phyloP scores from a whole-genome alignment of 225 moss, liverwort and hornwort species.

The Physcomitrellopsis africana region DNA sequence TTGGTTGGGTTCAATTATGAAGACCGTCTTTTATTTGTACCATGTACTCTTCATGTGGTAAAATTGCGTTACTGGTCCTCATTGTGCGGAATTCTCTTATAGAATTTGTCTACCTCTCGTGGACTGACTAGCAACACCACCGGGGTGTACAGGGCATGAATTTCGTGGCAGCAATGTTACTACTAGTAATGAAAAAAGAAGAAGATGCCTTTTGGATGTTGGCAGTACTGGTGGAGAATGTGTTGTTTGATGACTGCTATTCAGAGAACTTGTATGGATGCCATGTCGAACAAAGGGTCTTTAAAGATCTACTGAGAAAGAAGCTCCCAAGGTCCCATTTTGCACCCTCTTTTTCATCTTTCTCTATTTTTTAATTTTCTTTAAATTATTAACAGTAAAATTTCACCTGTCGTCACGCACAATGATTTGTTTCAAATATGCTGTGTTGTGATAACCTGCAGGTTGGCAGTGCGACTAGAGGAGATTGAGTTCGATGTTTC shows the following conservation, averaged over 20 bases:
- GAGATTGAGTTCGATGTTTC: slow-evolving; percentile 96
- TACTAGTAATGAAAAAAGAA: slow-evolving; percentile 97
- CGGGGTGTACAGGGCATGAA: slow-evolving; percentile 82
- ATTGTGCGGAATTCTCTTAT: background rate
- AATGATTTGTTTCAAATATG: slow-evolving; percentile 7
- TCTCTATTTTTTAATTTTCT: background rate
- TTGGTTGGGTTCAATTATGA: background rate
- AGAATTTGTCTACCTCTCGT: slow-evolving; percentile 1
- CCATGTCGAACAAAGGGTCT: slow-evolving; percentile 96
- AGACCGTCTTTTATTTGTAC: background rate
- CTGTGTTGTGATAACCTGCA: slow-evolving; percentile 39
- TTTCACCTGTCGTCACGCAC: background rate
- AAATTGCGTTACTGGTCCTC: slow-evolving; percentile 8
- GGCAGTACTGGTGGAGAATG: slow-evolving; percentile 89
- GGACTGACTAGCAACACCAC: slow-evolving; percentile 15
- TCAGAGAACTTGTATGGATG: slow-evolving; percentile 94
- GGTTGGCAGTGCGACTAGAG: slow-evolving; percentile 88
- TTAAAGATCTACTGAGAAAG: slow-evolving; percentile 90
- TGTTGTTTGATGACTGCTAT: slow-evolving; percentile 97
- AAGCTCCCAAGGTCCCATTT: slow-evolving; percentile 86
- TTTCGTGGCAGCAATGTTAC: slow-evolving; percentile 89
- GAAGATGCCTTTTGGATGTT: slow-evolving; percentile 99
- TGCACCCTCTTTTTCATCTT: slow-evolving; percentile 5
- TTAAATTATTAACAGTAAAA: no score
- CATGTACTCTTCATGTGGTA: slow-evolving; percentile 10